These are phyloP conservation scores for Phaeophleospora eucalypticola DNA, from an alignment of 2,329 filamentous ascomycete genomes.

Conservation along the genomic window DNA sequence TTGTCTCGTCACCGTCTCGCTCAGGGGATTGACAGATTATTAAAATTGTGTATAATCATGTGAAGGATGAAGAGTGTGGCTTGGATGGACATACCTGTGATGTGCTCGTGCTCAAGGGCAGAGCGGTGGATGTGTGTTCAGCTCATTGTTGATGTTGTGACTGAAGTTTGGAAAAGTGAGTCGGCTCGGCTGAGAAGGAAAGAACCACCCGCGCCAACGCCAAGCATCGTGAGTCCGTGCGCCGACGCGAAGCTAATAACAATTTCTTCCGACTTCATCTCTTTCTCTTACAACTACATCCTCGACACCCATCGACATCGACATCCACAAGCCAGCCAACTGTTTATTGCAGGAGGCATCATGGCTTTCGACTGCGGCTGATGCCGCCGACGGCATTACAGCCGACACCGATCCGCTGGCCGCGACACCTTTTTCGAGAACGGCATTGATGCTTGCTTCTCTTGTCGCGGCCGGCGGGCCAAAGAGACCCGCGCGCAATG, in stretches of 20 bases:
- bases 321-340: too few relatives aligned
- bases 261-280: neutral
- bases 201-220: neutral
- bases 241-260: neutral
- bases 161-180: conserved; percentile 1
- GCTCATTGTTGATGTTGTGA: conserved; percentile 4
- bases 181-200: neutral
- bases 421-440: too few relatives aligned
- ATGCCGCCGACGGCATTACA: too few relatives aligned
- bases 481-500: conserved; percentile 1
- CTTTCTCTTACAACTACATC: neutral
- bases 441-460: too few relatives aligned
- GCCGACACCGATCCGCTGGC: too few relatives aligned
- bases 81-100: conserved; percentile 8
- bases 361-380: neutral
- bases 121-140: conserved; percentile 7
- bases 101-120: conserved; percentile 7
- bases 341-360: too few relatives aligned
- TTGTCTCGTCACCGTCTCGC: conserved; percentile 52
- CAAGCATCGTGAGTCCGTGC: neutral
- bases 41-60: conserved; percentile 58
- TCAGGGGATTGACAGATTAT: conserved; percentile 85
- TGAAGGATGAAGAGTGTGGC: conserved; percentile 2
- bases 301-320: too few relatives aligned
- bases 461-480: neutral